Conservation (phyloP, 129 eudicot genomes). For the Flaveria ramosissima region DNA sequence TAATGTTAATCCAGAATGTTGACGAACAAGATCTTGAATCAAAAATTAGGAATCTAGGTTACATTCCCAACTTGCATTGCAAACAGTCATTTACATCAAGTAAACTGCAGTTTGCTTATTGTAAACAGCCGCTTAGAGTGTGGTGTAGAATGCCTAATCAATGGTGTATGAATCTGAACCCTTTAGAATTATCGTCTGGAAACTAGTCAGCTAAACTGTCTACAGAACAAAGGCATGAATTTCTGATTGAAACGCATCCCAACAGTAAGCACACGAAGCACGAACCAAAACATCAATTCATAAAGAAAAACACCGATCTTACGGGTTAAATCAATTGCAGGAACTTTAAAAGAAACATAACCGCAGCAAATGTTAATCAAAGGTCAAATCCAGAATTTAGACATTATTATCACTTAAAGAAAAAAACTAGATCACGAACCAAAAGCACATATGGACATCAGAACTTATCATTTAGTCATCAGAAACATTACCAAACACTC, state of each 20-base stretch:
- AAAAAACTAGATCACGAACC: background rate
- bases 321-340: conserved; percentile 9
- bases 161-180: too few species aligned
- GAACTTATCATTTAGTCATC: too few species aligned
- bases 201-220: too few species aligned
- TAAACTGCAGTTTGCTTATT: too few species aligned
- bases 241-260: too few species aligned
- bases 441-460: conserved; percentile 28
- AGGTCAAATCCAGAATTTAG: background rate
- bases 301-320: background rate
- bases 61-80: too few species aligned
- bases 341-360: conserved; percentile 19
- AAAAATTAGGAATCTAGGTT: background rate
- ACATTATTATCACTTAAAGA: background rate
- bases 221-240: too few species aligned
- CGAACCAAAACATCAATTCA: background rate
- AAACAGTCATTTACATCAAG: too few species aligned
- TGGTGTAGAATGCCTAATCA: too few species aligned
- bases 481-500: conserved; percentile 1
- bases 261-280: conserved; percentile 10
- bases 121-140: too few species aligned
- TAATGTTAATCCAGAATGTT: background rate
- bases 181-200: background rate
- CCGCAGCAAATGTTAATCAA: background rate
- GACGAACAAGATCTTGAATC: background rate